Evolutionary conservation across 495 filamentous ascomycete genomes (phyloP).

Genomic region (Eremomyces bilateralis): DNA sequence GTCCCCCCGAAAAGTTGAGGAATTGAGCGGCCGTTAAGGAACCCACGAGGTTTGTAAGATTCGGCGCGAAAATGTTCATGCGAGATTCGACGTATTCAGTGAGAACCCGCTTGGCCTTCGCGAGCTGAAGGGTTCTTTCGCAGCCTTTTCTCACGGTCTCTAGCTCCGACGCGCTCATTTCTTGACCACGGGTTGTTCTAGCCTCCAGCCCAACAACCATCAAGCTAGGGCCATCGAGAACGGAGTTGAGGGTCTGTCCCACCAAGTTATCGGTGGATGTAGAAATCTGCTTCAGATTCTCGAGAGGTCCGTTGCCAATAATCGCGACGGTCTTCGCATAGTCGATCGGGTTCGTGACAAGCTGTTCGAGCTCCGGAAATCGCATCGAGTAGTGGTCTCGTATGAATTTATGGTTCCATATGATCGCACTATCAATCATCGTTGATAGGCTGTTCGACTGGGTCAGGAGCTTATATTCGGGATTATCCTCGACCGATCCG

Average conservation of each 20-base stretch:
- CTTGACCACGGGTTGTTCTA: conserved; percentile 61
- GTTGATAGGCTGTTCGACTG: conserved; percentile 71
- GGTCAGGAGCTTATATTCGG: conserved; percentile 65
- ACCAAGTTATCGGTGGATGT: conserved; percentile 54
- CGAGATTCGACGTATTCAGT: conserved; percentile 94
- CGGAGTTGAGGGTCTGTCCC: conserved; percentile 46
- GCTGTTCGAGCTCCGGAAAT: conserved; percentile 88
- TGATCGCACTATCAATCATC: conserved; percentile 76
- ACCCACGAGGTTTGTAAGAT: conserved; percentile 79
- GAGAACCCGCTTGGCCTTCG: conserved; percentile 66
- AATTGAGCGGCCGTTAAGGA: conserved; percentile 92
- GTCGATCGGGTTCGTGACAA: conserved; percentile 78
- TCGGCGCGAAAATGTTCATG: conserved; percentile 90
- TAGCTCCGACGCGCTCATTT: conserved; percentile 54
- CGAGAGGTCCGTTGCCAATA: conserved; percentile 78
- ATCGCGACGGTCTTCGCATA: conserved; percentile 93
- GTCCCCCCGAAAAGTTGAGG: conserved; percentile 76
- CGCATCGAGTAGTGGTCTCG: conserved; percentile 86
- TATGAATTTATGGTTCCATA: conserved; percentile 83
- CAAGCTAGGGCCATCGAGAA: conserved; percentile 70
- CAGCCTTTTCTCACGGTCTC: conserved; percentile 56
- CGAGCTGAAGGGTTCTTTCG: conserved; percentile 67
- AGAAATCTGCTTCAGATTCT: conserved; percentile 54
- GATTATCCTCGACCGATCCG: conserved; percentile 66
- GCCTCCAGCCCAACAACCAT: conserved; percentile 97